A percentile compares a stretch with the other conserved stretches of the same genome.
Evolutionary conservation across 441 rosid species (phyloP).

Genomic region (Mallotus repandus): DNA sequence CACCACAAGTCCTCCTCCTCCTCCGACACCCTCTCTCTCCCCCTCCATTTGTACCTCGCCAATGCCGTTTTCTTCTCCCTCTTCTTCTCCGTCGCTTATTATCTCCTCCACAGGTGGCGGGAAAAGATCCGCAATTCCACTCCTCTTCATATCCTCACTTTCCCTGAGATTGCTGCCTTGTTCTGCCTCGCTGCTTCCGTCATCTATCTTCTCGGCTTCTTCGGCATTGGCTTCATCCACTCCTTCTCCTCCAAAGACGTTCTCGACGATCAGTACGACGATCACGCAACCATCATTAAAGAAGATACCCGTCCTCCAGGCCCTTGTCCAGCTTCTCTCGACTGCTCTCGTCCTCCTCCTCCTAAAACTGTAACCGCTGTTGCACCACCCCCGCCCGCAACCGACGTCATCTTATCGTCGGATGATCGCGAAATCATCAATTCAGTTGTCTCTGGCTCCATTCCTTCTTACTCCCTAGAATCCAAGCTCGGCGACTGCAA

Average conservation of each 20-base stretch:
- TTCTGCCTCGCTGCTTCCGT: constrained; percentile 61
- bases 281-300: background rate
- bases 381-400: too few species aligned
- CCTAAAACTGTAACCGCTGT: background rate
- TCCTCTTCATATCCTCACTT: constrained; percentile 67
- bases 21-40: constrained; percentile 48
- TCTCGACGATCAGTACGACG: constrained; percentile 36
- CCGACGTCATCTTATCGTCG: too few species aligned
- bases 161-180: constrained; percentile 66
- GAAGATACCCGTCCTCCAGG: constrained; percentile 18
- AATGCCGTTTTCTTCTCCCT: constrained; percentile 74
- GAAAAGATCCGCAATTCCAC: constrained; percentile 76
- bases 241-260: constrained; percentile 57
- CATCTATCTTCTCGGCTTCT: constrained; percentile 77
- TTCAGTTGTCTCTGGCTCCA: constrained; percentile 53
- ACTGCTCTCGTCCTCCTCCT: constrained; percentile 22
- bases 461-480: constrained; percentile 69
- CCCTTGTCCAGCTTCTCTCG: constrained; percentile 14
- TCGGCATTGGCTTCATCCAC: constrained; percentile 79
- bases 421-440: constrained; percentile 62
- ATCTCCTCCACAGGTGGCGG: constrained; percentile 73
- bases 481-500: constrained; percentile 68
- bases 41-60: constrained; percentile 65
- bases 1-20: too few species aligned
- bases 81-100: constrained; percentile 75